Conservation (phyloP, 108 stramenopile genomes). For the Cyclotella sp. region DNA sequence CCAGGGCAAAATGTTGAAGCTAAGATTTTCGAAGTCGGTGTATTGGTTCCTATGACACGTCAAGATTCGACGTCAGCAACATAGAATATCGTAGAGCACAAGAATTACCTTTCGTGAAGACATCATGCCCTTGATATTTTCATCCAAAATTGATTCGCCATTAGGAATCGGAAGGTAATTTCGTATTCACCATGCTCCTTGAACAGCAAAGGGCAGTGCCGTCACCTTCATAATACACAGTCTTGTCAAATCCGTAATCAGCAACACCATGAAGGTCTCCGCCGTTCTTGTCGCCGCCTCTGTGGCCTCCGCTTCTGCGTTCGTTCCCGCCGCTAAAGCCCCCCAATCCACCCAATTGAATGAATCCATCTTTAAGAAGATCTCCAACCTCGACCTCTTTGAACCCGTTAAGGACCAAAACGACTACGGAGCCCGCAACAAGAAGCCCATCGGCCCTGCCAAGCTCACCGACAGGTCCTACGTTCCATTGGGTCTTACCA, state of each 20-base stretch:
- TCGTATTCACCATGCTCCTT: too few species aligned
- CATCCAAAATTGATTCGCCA: too few species aligned
- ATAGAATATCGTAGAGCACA: neutral
- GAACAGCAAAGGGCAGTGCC: too few species aligned
- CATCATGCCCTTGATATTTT: too few species aligned
- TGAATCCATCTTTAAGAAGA: slow-evolving; percentile 55
- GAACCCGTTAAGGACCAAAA: slow-evolving; percentile 67
- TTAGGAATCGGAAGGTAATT: too few species aligned
- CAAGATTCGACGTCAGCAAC: neutral
- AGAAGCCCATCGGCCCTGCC: slow-evolving; percentile 70
- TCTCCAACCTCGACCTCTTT: slow-evolving; percentile 80
- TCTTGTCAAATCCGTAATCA: neutral
- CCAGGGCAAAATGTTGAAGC: slow-evolving; percentile 16
- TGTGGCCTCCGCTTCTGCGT: slow-evolving; percentile 77
- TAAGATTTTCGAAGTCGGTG: neutral
- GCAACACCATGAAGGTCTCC: slow-evolving; percentile 72
- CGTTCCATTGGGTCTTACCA: slow-evolving; percentile 76
- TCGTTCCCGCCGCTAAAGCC: slow-evolving; percentile 63
- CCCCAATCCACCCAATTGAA: slow-evolving; percentile 45
- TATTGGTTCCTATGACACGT: neutral
- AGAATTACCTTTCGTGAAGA: neutral
- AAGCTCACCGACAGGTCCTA: slow-evolving; percentile 71
- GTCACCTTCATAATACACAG: neutral
- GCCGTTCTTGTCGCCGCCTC: slow-evolving; percentile 67
- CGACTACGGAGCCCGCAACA: slow-evolving; percentile 80